Evolutionary conservation across 768 basidiomycete species (phyloP).

Genomic region (Solioccasus polychromus): DNA sequence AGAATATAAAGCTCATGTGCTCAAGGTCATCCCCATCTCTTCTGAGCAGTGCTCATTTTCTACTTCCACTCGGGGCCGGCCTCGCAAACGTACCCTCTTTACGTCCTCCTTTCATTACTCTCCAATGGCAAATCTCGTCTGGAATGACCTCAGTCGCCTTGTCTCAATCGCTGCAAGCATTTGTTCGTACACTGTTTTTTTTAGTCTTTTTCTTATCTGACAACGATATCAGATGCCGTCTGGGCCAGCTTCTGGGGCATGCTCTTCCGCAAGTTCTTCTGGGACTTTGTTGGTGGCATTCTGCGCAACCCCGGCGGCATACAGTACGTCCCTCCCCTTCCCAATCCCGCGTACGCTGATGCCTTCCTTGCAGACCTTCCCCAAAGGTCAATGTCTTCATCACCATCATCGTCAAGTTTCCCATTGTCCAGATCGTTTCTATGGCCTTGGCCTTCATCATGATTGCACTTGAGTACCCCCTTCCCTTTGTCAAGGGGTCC

Average conservation of each 20-base stretch:
- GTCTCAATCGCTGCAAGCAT: constrained; percentile 66
- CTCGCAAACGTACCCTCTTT: constrained; percentile 25
- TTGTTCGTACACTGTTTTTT: constrained; percentile 50
- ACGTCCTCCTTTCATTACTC: constrained; percentile 8
- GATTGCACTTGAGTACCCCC: constrained; percentile 69
- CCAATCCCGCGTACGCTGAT: not conserved
- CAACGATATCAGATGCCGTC: constrained; percentile 53
- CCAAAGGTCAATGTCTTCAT: constrained; percentile 62
- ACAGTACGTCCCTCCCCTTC: constrained; percentile 50
- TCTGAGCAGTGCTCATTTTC: constrained; percentile 39
- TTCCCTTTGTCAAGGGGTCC: constrained; percentile 53
- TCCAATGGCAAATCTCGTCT: constrained; percentile 75
- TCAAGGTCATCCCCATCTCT: too few relatives aligned
- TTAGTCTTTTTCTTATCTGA: constrained; percentile 10
- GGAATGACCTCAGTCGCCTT: constrained; percentile 74
- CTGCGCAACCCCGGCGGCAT: constrained; percentile 76
- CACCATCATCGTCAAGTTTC: constrained; percentile 70
- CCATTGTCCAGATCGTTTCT: constrained; percentile 67
- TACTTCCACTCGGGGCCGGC: constrained; percentile 14
- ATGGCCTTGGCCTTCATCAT: constrained; percentile 60
- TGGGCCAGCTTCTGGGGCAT: constrained; percentile 83
- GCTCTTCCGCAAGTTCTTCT: constrained; percentile 92
- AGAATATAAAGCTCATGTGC: too few relatives aligned
- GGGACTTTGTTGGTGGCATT: constrained; percentile 87
- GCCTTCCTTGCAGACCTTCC: constrained; percentile 47